Base-by-base conservation (phyloP, 495 filamentous ascomycete genomes). In the Neurospora cerealis region DNA sequence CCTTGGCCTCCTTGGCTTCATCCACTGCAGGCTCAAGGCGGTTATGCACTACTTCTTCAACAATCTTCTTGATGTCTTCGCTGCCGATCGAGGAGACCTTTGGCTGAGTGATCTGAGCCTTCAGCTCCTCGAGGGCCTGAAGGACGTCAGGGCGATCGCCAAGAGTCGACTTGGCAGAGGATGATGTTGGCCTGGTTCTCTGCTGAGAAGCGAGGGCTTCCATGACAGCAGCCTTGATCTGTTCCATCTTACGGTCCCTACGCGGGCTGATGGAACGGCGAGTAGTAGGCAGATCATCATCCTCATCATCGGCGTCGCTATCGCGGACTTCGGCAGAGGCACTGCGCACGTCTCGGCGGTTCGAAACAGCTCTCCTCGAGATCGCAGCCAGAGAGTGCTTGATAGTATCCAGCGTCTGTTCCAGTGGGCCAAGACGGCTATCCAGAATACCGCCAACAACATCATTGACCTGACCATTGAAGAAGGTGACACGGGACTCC, bases 241-340 rank as follows among this genome's bases (percentile, higher is more conserved):
- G 93, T 75, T 97, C 93, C 72, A 94, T 80, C 77, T 89, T 94
- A 69, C 91, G 90, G 75, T 96, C 93, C 69, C 89, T 87, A 75
- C 88, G 89, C 10, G 90, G 89, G 72, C 88, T 90, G 74, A 87
- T 81, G 9, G 93, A 91, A 19, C 87, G 90, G 17, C 91, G 89
- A 39, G 87, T 85, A 32, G 83, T 77, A 34, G 88, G 88, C 21
- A 87, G 82, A 8, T 89, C 90, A 34, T 97, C 93, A 77, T 97
- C 95, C 78, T 97, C 95, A 75, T 98, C 96, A 75, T 98, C 96
- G 2, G 95, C 96, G 82, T 98, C 96, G 73, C 94, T 97, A 69
- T 95, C 87, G 69, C 89, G 89, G 48, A 89, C 81, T 48, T 91
- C 89, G 11, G 86, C 87, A 69, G 91, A 91, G 21, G 88, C 79